Evolutionary conservation across 768 basidiomycete genomes (phyloP), one percentile per base, ranked within the genome.

Genomic region (Leccinellum luteum): DNA sequence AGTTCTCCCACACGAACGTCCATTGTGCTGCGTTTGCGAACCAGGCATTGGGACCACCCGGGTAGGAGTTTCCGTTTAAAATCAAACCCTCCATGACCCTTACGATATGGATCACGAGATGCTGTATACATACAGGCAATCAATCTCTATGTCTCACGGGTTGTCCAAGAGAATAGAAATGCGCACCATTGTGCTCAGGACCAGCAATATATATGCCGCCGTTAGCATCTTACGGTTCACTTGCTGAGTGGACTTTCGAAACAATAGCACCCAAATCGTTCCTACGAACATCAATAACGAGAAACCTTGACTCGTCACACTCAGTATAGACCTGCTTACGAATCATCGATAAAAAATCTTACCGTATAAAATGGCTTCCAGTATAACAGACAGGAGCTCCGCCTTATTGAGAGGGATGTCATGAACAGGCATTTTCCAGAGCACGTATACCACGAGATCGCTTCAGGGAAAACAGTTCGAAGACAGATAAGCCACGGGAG

Each of bases 251-350:
- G 52, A 32, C 6, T 21, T 59, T 19, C 54, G 51, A 14, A 47
- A 49, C 4, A 58, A 35, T n/a, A 74, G 31, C 1, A 56, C 62
- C 62, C 67, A 70, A 14, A 74, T 48, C 0, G 73, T 71, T 8
- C 62, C 64, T 13, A 63, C 61, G 56, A 73, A 75, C 74, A 75
- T 73, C 34, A 74, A 54, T 25, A 74, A 32, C 6, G 73, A 75
- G 53, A 75, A 72, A 0, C 74, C 74, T 75, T n/a, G 31, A 1
- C 3, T n/a, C 27, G 9, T 51, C 12, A 17, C 0, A 7, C 3
- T 60, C n/a, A 61, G 43, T 1, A 48, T 3, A 14, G 41, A 34
- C 28, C 0, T 28, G 28, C 9, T 25, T 38, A 23, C 19, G 8
- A n/a, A 38, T 9, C 8, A 9, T 13, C 13, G 34, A 7, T 13